A percentile compares a stretch with the other conserved stretches of the same genome.
Evolutionary conservation across 176 grass and related monocot genomes (phyloP).

Genomic region (Oryza rufipogon): DNA sequence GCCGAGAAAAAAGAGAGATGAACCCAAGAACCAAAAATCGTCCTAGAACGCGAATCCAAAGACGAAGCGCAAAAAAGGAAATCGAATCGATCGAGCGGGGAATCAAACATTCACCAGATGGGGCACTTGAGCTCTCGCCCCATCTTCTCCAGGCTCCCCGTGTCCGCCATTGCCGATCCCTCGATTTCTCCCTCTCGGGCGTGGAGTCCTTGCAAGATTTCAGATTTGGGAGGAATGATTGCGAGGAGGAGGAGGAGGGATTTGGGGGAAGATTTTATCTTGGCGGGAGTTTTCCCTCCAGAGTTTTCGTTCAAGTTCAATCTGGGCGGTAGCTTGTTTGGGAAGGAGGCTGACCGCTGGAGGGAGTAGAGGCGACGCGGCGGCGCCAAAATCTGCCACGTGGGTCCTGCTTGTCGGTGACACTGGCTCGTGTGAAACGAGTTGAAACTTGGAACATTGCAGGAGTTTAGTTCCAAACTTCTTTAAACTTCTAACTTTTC

Average conservation of each 20-base stretch:
- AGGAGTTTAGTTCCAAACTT: no score
- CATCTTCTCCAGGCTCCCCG: constrained; percentile 80
- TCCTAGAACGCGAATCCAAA: not conserved
- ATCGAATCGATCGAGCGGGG: no score
- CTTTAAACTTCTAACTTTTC: no score
- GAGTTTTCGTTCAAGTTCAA: constrained; percentile 33
- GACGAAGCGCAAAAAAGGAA: not conserved
- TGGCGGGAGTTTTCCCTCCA: constrained; percentile 54
- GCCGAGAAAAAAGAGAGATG: not conserved
- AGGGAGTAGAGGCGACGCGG: no score
- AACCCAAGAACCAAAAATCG: not conserved
- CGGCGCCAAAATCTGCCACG: no score
- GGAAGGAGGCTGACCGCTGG: constrained; percentile 11
- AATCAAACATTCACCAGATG: constrained; percentile 56
- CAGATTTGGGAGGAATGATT: not conserved
- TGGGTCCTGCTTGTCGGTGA: no score
- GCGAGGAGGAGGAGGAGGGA: no score
- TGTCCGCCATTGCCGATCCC: constrained; percentile 65
- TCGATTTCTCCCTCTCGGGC: not conserved
- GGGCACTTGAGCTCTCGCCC: constrained; percentile 89
- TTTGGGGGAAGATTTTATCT: not conserved
- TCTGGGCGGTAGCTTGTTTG: not conserved
- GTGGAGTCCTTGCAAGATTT: no score
- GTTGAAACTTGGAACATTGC: no score
- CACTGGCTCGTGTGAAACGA: no score